These are phyloP conservation scores for Barnettozyma populi DNA, from an alignment of 805 yeast genomes.

Conservation along the genomic window DNA sequence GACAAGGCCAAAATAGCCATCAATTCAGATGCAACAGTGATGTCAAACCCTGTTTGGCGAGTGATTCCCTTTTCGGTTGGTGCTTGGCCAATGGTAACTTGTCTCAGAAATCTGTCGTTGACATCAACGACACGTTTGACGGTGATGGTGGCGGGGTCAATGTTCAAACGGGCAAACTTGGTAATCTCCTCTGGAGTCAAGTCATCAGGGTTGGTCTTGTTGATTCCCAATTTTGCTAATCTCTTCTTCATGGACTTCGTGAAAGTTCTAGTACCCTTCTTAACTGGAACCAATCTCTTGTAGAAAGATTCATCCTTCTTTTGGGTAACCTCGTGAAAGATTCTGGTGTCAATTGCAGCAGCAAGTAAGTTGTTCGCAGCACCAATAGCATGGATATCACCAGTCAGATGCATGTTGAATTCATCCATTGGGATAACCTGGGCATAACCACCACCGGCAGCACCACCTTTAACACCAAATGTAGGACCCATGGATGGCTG, in stretches of 20 bases:
- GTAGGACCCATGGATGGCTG: conserved; percentile 91
- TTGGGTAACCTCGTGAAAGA: conserved; percentile 78
- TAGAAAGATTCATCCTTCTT: conserved; percentile 63
- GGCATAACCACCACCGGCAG: conserved; percentile 87
- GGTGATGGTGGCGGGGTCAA: conserved; percentile 81
- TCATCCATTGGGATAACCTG: conserved; percentile 89
- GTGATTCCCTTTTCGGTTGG: conserved; percentile 88
- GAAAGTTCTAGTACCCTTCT: conserved; percentile 65
- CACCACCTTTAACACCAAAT: conserved; percentile 85
- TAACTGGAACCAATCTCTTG: conserved; percentile 69
- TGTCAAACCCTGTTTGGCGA: conserved; percentile 88
- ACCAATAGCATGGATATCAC: conserved; percentile 81
- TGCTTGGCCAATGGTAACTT: conserved; percentile 85
- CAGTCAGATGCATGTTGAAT: conserved; percentile 80
- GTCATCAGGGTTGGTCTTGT: conserved; percentile 65
- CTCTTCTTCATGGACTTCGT: conserved; percentile 64
- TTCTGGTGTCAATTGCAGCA: conserved; percentile 83
- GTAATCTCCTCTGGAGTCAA: conserved; percentile 64
- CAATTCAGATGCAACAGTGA: conserved; percentile 92
- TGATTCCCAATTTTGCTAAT: conserved; percentile 61
- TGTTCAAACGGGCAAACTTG: conserved; percentile 62
- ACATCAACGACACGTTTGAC: conserved; percentile 93
- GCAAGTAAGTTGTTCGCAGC: conserved; percentile 78
- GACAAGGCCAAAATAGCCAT: conserved; percentile 91
- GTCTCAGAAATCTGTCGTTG: conserved; percentile 87